phyloP scores from a whole-genome alignment of 2,329 filamentous ascomycete genomes.

The Cladophialophora chaetospira region DNA sequence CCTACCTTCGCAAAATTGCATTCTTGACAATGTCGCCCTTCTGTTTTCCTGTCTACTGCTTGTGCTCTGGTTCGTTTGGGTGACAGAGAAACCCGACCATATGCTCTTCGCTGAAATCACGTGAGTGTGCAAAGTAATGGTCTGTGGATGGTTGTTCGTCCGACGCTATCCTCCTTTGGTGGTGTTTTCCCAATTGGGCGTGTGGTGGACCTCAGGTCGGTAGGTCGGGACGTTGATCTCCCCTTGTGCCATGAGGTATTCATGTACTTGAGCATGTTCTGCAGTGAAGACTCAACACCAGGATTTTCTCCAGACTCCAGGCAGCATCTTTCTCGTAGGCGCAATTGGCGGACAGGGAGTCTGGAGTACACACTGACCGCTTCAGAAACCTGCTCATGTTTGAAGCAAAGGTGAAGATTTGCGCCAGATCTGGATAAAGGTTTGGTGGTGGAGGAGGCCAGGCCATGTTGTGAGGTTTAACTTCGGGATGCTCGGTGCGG shows the following conservation, averaged over 20 bases:
- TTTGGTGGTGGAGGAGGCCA: neutral
- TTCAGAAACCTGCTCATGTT: slow-evolving; percentile 2
- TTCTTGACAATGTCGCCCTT: too few species aligned
- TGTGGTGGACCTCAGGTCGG: neutral
- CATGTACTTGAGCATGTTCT: neutral
- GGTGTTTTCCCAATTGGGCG: neutral
- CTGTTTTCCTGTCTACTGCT: too few species aligned
- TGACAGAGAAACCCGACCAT: too few species aligned
- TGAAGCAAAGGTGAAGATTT: neutral
- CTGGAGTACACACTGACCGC: neutral
- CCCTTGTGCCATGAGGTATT: neutral
- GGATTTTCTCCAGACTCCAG: too few species aligned
- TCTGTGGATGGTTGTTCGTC: neutral
- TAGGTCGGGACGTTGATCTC: neutral
- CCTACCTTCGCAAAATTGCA: too few species aligned
- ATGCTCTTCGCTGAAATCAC: neutral
- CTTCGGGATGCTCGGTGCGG: too few species aligned
- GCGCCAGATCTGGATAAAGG: neutral
- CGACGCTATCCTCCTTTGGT: slow-evolving; percentile 1
- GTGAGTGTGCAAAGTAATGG: neutral
- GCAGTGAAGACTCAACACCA: too few species aligned
- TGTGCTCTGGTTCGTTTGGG: too few species aligned
- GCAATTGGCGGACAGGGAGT: neutral
- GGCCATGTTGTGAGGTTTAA: neutral
- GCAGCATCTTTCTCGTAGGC: neutral